Evolutionary conservation across 2,329 filamentous ascomycete species (phyloP), one percentile per base, ranked within the genome.

Genomic region (Biscogniauxia sp.): DNA sequence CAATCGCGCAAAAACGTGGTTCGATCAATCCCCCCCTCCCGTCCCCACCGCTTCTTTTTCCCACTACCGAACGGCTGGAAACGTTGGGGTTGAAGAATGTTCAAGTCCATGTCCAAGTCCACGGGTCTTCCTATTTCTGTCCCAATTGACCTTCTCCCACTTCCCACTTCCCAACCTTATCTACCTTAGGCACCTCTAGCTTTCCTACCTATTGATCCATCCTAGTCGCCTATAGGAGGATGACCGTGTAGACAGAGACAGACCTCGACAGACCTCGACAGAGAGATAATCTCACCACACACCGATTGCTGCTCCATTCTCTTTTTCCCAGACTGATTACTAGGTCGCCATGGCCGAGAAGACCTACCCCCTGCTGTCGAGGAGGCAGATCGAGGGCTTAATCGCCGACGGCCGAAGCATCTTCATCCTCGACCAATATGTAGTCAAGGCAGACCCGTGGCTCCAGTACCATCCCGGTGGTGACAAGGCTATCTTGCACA

Each of bases 391-490:
- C 62, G 93, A 97, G 75, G 86, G 83, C 5, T 78, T 94, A 69
- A 97, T 99, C 70, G 91, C 93, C 6, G 86, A 91, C 60, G 94
- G 93, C 4, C 85, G 85, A 60, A 85, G 86, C 65, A 84, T 99
- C 59, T 84, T 97, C 63, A 92, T 99, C 57, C 82, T 95, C 61
- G 87, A 97, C 68, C 83, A 87, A 61, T 86, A 87, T 69, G 93
- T 97, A 9, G 77, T 98, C 67, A 97, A 93, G 78, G 88, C 92
- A 32, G 94, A 98, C 75, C 83, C 89, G 49, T 99, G 93, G 92
- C 79, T 96, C 56, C 86, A 86, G 57, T 97, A 91, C 72, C 95
- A 98, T 71, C 95, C 95, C 13, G 95, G 95, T 60, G 95, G 95
- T 68, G 88, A 94, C 70, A 95, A 93, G 77, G 86, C 94, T 58